These are phyloP conservation scores for Amylocystis lapponica DNA, from an alignment of 768 basidiomycete genomes.

Conservation along the genomic window DNA sequence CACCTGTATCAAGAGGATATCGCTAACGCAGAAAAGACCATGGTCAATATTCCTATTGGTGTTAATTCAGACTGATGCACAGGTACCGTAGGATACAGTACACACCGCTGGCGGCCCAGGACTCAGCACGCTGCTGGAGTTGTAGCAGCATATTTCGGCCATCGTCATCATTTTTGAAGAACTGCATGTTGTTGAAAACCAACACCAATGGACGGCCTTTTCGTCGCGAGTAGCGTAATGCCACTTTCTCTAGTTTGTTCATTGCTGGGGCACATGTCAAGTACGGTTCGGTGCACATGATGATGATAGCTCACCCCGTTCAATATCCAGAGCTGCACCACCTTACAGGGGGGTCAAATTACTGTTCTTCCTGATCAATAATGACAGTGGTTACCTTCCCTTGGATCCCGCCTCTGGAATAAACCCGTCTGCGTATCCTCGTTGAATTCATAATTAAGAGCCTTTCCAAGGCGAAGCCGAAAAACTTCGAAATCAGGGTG, in stretches of 20 bases:
- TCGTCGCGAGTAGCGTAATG: conserved; percentile 51
- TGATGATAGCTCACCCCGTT: conserved; percentile 47
- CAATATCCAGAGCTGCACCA: conserved; percentile 76
- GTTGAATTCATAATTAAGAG: conserved; percentile 80
- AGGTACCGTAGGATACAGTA: conserved; percentile 1
- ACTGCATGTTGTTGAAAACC: conserved; percentile 75
- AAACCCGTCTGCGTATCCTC: conserved; percentile 77
- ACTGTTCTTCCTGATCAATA: neutral
- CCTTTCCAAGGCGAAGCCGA: conserved; percentile 77
- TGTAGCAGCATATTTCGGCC: conserved; percentile 78
- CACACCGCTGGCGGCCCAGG: conserved; percentile 78
- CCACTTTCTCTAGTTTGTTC: conserved; percentile 85
- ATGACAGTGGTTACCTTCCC: conserved; percentile 48
- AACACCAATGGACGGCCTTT: conserved; percentile 69
- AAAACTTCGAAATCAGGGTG: conserved; percentile 88
- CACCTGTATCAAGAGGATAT: no score
- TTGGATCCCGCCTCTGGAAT: conserved; percentile 78
- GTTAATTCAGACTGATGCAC: no score
- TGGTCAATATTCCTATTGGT: conserved; percentile 60
- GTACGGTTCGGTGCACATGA: no score
- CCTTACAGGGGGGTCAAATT: conserved; percentile 28
- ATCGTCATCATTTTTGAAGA: conserved; percentile 70
- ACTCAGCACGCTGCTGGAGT: conserved; percentile 79
- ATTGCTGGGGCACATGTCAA: conserved; percentile 42
- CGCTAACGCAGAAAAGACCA: conserved; percentile 82